Conservation (phyloP, 129 eudicot species). For the Erigeron canadensis region DNA sequence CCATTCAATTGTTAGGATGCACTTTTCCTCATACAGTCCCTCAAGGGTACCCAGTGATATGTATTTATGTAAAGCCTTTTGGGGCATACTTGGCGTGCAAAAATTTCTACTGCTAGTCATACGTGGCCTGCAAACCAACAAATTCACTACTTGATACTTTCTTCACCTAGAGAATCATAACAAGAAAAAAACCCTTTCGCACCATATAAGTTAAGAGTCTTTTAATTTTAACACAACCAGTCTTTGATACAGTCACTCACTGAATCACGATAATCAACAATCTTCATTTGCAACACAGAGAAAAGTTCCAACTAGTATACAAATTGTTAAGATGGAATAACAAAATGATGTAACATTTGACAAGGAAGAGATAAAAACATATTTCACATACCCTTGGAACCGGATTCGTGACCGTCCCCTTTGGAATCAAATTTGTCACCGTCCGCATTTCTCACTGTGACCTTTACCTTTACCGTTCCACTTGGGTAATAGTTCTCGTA, state of each 20-base stretch:
- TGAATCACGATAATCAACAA: slow-evolving; percentile 3
- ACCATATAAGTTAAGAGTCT: background rate
- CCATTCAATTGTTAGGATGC: background rate
- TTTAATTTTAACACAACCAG: background rate
- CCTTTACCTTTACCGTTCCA: slow-evolving; percentile 45
- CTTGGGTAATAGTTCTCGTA: slow-evolving; percentile 66
- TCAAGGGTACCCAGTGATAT: background rate
- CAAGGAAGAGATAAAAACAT: background rate
- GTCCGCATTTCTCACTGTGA: slow-evolving; percentile 21
- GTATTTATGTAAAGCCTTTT: background rate
- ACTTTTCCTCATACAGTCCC: background rate
- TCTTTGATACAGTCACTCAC: background rate
- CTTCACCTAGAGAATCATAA: background rate
- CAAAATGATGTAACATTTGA: slow-evolving; percentile 3
- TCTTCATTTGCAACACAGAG: background rate
- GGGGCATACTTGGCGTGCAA: background rate
- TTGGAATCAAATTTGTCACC: slow-evolving; percentile 2
- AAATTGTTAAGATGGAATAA: background rate
- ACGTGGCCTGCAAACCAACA: background rate
- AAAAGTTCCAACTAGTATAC: background rate
- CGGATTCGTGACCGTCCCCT: slow-evolving; percentile 47
- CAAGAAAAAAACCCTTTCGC: background rate
- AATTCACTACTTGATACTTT: background rate
- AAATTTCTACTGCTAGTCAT: background rate
- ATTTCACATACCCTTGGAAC: slow-evolving; percentile 45